Percentiles rank a stretch among this genome's conserved stretches.
These are phyloP conservation scores for Zizania latifolia DNA, from an alignment of 176 grass and related monocot genomes.

Conservation along the genomic window DNA sequence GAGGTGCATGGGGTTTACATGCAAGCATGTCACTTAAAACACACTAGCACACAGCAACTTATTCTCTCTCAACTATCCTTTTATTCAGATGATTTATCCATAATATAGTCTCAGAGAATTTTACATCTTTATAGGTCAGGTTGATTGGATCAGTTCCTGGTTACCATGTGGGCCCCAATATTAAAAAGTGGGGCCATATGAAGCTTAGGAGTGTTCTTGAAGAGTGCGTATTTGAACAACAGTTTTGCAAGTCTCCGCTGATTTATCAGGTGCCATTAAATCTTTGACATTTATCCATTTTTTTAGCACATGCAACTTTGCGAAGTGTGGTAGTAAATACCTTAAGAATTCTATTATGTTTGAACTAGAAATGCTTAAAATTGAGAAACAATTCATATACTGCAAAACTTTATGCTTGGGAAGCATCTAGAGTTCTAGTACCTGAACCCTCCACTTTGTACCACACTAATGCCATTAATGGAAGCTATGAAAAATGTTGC, in stretches of 20 bases:
- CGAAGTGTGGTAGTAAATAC: background rate
- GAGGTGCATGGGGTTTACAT: background rate
- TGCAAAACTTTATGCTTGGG: background rate
- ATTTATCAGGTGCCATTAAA: constrained; percentile 70
- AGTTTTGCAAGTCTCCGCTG: constrained; percentile 81
- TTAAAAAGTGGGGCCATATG: constrained; percentile 93
- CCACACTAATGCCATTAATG: background rate
- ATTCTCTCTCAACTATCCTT: too few relatives aligned
- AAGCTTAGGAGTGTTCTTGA: constrained; percentile 81
- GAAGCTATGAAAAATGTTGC: background rate
- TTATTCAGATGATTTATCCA: too few relatives aligned
- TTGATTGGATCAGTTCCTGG: constrained; percentile 87
- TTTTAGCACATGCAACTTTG: constrained; percentile 21
- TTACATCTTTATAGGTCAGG: constrained; percentile 53
- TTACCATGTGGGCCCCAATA: constrained; percentile 72
- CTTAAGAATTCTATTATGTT: background rate
- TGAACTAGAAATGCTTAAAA: background rate
- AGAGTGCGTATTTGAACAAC: constrained; percentile 61
- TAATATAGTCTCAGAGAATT: constrained; percentile 4
- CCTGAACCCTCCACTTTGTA: background rate
- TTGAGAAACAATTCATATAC: background rate
- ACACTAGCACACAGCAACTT: background rate
- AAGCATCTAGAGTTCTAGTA: background rate
- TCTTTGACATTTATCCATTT: constrained; percentile 14
- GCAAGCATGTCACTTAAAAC: background rate